Evolutionary conservation across 2,329 filamentous ascomycete species (phyloP), one percentile per base, ranked within the genome.

Genomic region (Penicillium oxalicum): DNA sequence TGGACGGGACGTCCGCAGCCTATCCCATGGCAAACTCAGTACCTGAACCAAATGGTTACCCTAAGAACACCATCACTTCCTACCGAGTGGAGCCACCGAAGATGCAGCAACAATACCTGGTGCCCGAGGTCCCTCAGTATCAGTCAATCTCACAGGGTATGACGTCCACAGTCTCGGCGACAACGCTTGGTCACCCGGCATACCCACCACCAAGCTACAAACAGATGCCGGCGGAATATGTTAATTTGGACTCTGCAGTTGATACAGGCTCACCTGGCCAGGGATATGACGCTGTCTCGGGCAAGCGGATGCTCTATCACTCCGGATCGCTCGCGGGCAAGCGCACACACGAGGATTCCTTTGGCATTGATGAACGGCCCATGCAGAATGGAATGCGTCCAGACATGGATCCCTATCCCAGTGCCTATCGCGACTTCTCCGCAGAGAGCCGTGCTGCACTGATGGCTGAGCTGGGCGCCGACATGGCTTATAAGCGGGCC

Each of bases 381-480:
- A 65, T 75, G 27, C 61, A 68, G 51, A 72, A 76, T 51, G 72
- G 73, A 44, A 69, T 68, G 65, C 70, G 73, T 27, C 72, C 73
- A 6, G 66, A 69, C 45, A 46, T 56, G 32, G 58, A 69, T 26
- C 33, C 48, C 37, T 54, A 62, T 56, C 47, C 58, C 12, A 50
- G 34, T n/a, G 37, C 47, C 8, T 55, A 57, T 37, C 63, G 61
- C 9, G 58, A 65, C 34, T 56, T 56, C 39, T 60, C 64, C 3
- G 59, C 60, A 8, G 59, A 61, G 28, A 57, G 56, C 25, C 56
- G 60, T 18, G 52, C 52, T 18, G 52, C 58, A 7, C 50, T 60
- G n/a, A 59, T 60, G 52, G 55, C 50, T 32, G 57, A 62, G 18
- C 41, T 58, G n/a, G 57, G 59, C 5, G 57, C 58, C 25, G 60